phyloP scores from a whole-genome alignment of 805 yeast species.

The Suhomyces xylopsoci region DNA sequence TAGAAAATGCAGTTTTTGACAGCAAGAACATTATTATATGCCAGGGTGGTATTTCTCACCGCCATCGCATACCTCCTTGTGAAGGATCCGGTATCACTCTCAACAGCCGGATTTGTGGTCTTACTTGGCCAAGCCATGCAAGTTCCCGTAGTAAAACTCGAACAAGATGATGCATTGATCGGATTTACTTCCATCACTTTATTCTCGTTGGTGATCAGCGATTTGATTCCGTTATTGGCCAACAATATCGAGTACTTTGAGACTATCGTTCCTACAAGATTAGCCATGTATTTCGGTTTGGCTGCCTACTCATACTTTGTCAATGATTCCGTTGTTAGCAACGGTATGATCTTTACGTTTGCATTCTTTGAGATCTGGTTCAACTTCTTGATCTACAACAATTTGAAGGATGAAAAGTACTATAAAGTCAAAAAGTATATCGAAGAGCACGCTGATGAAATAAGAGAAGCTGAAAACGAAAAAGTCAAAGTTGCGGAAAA shows the following conservation, averaged over 20 bases:
- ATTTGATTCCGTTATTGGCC: slow-evolving; percentile 55
- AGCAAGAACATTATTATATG: slow-evolving; percentile 45
- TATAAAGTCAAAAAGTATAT: slow-evolving; percentile 43
- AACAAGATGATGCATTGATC: slow-evolving; percentile 40
- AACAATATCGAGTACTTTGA: slow-evolving; percentile 53
- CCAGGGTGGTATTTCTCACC: slow-evolving; percentile 45
- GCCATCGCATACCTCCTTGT: slow-evolving; percentile 44
- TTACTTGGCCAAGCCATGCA: slow-evolving; percentile 61
- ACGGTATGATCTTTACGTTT: slow-evolving; percentile 58
- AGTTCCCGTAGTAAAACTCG: slow-evolving; percentile 32
- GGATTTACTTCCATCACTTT: slow-evolving; percentile 52
- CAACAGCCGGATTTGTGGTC: slow-evolving; percentile 46
- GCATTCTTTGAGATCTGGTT: slow-evolving; percentile 68
- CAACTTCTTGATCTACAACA: slow-evolving; percentile 57
- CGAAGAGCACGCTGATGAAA: slow-evolving; percentile 37
- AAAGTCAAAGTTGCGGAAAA: slow-evolving; percentile 30
- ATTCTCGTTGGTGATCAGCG: slow-evolving; percentile 44
- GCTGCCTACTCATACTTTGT: slow-evolving; percentile 50
- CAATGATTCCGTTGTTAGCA: slow-evolving; percentile 48
- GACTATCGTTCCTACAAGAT: slow-evolving; percentile 56
- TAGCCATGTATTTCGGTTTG: slow-evolving; percentile 47
- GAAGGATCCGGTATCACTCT: slow-evolving; percentile 45
- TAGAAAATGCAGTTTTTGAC: slow-evolving; percentile 51
- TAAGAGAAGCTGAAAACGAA: slow-evolving; percentile 27
- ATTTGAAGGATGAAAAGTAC: slow-evolving; percentile 62